phyloP scores from a whole-genome alignment of 352 stramenopile genomes.

The Pythium brassicae region DNA sequence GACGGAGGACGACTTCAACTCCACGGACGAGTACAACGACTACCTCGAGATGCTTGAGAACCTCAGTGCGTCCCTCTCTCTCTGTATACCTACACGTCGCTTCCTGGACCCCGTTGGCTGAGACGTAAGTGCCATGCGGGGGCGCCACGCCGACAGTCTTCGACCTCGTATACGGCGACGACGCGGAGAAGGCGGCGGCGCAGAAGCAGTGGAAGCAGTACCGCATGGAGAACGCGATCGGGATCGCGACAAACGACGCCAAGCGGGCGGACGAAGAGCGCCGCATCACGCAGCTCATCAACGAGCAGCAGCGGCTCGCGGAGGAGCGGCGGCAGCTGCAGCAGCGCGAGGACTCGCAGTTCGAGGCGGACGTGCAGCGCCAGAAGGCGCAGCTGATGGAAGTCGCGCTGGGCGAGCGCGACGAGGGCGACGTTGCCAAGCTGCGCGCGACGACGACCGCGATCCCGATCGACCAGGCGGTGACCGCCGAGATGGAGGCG shows the following conservation, averaged over 20 bases:
- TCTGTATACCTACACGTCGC: too few relatives aligned
- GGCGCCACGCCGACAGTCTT: constrained; percentile 76
- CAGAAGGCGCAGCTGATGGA: constrained; percentile 86
- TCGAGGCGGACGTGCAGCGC: constrained; percentile 72
- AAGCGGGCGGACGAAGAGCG: constrained; percentile 86
- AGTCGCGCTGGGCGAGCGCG: constrained; percentile 75
- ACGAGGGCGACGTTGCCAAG: constrained; percentile 73
- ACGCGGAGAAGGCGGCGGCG: constrained; percentile 57
- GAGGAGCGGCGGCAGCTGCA: constrained; percentile 76
- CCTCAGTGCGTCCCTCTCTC: constrained; percentile 43
- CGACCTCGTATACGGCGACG: constrained; percentile 77
- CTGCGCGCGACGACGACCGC: constrained; percentile 73
- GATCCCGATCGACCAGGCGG: constrained; percentile 79
- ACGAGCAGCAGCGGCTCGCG: constrained; percentile 72
- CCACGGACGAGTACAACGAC: constrained; percentile 85
- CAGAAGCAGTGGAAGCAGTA: constrained; percentile 88
- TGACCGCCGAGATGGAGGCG: constrained; percentile 86
- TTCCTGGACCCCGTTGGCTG: too few relatives aligned
- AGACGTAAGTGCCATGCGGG: too few relatives aligned
- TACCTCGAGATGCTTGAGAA: constrained; percentile 84
- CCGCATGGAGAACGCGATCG: constrained; percentile 73
- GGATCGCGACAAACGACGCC: constrained; percentile 81
- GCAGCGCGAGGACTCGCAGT: constrained; percentile 75
- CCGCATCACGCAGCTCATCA: constrained; percentile 79
- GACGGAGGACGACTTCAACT: constrained; percentile 83